Evolutionary conservation across 2,329 filamentous ascomycete genomes (phyloP).

Genomic region (Colletotrichum plurivorum): DNA sequence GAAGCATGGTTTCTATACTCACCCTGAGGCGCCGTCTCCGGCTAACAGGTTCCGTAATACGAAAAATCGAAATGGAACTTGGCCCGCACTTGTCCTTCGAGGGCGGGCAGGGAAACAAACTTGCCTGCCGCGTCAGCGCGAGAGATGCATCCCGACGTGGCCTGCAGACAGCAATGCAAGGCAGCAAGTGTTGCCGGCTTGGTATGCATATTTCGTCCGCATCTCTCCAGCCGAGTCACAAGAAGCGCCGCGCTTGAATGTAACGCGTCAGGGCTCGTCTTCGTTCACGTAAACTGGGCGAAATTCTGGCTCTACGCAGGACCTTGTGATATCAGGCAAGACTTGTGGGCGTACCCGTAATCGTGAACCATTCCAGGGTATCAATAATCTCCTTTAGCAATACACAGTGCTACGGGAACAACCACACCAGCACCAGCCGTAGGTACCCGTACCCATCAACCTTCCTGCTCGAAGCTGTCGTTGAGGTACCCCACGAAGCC

Average conservation of each 20-base stretch:
- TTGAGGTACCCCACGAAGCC: constrained; percentile 78
- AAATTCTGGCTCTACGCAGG: no score
- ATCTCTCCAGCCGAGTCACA: neutral
- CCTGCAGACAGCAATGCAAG: neutral
- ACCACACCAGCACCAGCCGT: neutral
- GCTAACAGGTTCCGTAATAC: neutral
- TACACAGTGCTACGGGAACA: neutral
- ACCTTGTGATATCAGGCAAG: neutral
- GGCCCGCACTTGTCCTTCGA: neutral
- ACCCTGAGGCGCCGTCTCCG: neutral
- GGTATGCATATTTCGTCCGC: neutral
- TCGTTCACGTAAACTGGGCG: no score
- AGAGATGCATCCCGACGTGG: neutral
- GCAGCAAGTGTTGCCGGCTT: neutral
- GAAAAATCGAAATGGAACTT: neutral
- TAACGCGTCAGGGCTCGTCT: no score
- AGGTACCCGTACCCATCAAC: constrained; percentile 47
- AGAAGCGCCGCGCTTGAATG: no score
- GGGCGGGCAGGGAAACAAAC: neutral
- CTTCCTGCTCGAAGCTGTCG: constrained; percentile 73
- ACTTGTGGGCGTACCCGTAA: neutral
- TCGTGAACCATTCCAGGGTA: constrained; percentile 15
- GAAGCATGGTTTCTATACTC: neutral
- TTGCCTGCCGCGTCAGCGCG: neutral
- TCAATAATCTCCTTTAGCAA: neutral